phyloP scores from a whole-genome alignment of 108 stramenopile genomes.

The Phaeodactylum tricornutum region DNA sequence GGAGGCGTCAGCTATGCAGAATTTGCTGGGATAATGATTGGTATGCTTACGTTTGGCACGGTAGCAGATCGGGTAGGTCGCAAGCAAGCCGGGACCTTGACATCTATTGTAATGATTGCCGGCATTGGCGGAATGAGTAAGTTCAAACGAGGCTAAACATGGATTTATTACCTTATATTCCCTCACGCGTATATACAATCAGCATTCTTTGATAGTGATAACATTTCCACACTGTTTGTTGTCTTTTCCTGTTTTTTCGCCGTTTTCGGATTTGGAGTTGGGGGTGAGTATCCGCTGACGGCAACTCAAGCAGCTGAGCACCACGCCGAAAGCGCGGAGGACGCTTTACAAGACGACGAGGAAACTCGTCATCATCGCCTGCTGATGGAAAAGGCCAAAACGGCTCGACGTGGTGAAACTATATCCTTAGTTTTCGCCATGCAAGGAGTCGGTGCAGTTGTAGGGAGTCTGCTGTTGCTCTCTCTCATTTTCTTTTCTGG shows the following conservation, averaged over 20 bases:
- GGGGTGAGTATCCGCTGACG: constrained; percentile 21
- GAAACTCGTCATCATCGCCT: constrained; percentile 4
- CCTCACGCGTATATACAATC: neutral
- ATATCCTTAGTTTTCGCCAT: constrained; percentile 19
- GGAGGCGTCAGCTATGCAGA: constrained; percentile 13
- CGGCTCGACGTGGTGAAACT: constrained; percentile 13
- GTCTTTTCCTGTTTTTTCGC: constrained; percentile 11
- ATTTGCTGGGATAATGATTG: constrained; percentile 24
- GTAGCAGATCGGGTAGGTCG: constrained; percentile 11
- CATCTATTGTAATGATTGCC: neutral
- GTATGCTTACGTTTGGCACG: constrained; percentile 15
- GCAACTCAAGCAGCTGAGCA: constrained; percentile 12
- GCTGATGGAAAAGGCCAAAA: constrained; percentile 3
- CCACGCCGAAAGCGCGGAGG: constrained; percentile 10
- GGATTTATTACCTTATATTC: neutral
- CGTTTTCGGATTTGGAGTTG: constrained; percentile 24
- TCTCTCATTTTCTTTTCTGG: constrained; percentile 14
- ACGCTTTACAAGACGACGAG: constrained; percentile 11
- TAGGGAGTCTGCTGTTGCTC: constrained; percentile 14
- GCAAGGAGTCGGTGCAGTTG: constrained; percentile 23
- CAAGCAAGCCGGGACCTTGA: constrained; percentile 7
- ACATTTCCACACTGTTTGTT: constrained; percentile 1
- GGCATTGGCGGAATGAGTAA: neutral
- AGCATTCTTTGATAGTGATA: constrained; percentile 8
- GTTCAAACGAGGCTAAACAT: neutral